A percentile compares a stretch with the other conserved stretches of the same genome.
Conservation (phyloP, 1,284 basidiomycete species). For the Trichosporon coremiiforme region DNA sequence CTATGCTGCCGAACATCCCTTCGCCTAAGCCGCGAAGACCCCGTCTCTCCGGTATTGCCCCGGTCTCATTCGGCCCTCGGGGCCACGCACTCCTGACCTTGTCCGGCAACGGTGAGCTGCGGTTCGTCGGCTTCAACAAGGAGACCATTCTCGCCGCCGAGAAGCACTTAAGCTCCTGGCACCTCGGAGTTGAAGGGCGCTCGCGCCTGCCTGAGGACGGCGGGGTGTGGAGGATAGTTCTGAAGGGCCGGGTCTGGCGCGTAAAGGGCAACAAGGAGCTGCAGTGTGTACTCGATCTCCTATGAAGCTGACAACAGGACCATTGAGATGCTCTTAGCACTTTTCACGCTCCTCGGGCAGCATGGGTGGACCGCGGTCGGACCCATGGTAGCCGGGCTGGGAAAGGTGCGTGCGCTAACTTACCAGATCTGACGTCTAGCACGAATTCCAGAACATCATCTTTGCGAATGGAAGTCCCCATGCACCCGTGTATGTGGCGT, state of each 20-base stretch:
- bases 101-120: constrained; percentile 31
- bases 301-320: constrained; percentile 32
- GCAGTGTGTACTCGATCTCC: constrained; percentile 38
- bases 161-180: constrained; percentile 37
- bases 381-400: constrained; percentile 38
- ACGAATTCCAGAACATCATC: constrained; percentile 47
- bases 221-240: constrained; percentile 39
- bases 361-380: constrained; percentile 46
- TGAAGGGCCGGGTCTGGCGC: constrained; percentile 48
- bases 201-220: constrained; percentile 33
- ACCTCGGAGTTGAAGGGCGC: constrained; percentile 31
- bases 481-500: constrained; percentile 50
- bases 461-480: constrained; percentile 36
- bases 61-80: constrained; percentile 15
- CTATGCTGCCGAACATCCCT: constrained; percentile 5
- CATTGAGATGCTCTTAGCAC: constrained; percentile 43
- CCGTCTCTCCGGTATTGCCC: not conserved
- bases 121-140: constrained; percentile 42
- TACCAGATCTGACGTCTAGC: constrained; percentile 31
- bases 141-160: constrained; percentile 37
- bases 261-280: constrained; percentile 48
- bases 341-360: constrained; percentile 42
- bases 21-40: not conserved
- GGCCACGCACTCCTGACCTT: constrained; percentile 45
- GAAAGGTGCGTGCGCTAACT: constrained; percentile 32